Base-by-base conservation (phyloP, 257 asterid species). In the Gynochthodes officinalis region DNA sequence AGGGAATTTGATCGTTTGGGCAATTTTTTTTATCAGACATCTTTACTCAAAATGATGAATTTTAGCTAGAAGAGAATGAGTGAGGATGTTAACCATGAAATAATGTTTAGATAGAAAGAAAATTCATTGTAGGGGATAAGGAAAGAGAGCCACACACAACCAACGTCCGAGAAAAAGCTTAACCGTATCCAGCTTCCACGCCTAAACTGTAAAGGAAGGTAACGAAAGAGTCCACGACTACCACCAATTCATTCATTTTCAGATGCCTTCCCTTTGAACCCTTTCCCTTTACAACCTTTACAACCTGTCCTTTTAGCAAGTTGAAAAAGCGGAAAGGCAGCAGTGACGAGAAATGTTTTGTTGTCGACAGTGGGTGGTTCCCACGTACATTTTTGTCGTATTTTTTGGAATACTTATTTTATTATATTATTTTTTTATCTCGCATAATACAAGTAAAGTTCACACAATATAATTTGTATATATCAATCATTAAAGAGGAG, bases 111-210 rank as follows among this genome's bases (percentile, higher is more conserved):
- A n/a, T n/a, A n/a, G n/a, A n/a, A n/a, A n/a, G n/a, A n/a, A n/a
- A n/a, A n/a, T n/a, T n/a, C n/a, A n/a, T n/a, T n/a, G n/a, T n/a
- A 52, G 71, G 86, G 81, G 98, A 93, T 89, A 88, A 91, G 96
- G 69, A 84, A 93, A 89, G 95, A 92, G 90, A 91, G 89, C 89
- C 97, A 89, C 92, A 89, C 92, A 89, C 77, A 86, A 84, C 78
- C 73, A 85, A 82, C 84, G 86, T 81, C 77, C 66, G 81, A 73
- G 90, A 86, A 86, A 83, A 72, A 62, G 79, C 71, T 71, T 68
- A 77, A 73, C 69, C 73, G 81, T 81, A 77, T 87, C 84, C 68
- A 76, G 76, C 82, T 82, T 80, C 76, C 76, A 79, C 82, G 84
- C 73, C 84, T 64, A 78, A 79, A 77, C 74, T 69, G 44, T 39